phyloP scores from a whole-genome alignment of 2,329 filamentous ascomycete genomes.

The Diaporthe citriasiana region DNA sequence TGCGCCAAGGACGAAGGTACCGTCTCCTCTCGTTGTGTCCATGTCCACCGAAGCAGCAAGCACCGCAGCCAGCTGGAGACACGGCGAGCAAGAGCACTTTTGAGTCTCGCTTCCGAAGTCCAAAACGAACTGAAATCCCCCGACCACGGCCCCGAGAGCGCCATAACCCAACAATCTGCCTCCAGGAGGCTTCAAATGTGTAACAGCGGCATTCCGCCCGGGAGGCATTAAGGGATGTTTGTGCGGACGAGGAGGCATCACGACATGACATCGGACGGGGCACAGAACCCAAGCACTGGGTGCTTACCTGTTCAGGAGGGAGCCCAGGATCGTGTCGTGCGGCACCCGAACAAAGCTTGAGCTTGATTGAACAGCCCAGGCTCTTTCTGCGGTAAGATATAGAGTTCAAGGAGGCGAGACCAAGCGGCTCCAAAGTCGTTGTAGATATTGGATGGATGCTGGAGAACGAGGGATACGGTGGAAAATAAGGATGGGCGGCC shows the following conservation, averaged over 20 bases:
- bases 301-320: constrained; percentile 29
- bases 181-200: not conserved
- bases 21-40: not conserved
- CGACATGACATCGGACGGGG: constrained; percentile 8
- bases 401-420: constrained; percentile 22
- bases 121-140: not conserved
- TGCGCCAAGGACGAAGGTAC: constrained; percentile 1
- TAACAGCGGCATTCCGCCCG: not conserved
- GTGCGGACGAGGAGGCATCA: constrained; percentile 5
- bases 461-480: not conserved
- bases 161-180: not conserved
- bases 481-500: not conserved
- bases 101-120: not conserved
- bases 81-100: not conserved
- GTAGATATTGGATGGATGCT: constrained; percentile 22
- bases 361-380: not conserved
- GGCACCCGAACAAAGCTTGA: constrained; percentile 20
- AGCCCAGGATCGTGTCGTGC: not conserved
- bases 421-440: constrained; percentile 30
- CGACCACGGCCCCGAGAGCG: not conserved
- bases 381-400: not conserved
- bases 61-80: not conserved
- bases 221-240: not conserved
- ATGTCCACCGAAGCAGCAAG: not conserved
- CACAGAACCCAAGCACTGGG: not conserved